phyloP scores from a whole-genome alignment of 495 filamentous ascomycete species.

The Jackrogersella multiformis region DNA sequence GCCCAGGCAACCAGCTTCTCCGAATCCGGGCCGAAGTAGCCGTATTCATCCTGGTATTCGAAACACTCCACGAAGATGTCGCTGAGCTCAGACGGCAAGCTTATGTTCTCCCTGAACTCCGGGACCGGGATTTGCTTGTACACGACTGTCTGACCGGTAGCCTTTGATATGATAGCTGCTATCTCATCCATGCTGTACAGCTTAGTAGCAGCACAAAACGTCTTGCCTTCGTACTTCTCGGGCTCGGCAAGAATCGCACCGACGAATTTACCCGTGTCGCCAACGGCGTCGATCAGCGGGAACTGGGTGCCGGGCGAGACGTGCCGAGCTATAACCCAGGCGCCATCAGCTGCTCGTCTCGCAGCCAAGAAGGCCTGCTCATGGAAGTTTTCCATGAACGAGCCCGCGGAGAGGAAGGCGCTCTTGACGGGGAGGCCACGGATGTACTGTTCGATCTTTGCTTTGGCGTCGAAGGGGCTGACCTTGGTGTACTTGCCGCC shows the following conservation, averaged over 20 bases:
- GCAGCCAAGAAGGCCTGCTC: constrained; percentile 43
- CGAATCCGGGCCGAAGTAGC: constrained; percentile 57
- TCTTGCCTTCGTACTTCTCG: constrained; percentile 60
- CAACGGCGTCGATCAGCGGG: constrained; percentile 57
- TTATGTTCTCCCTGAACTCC: constrained; percentile 41
- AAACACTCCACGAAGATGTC: constrained; percentile 52
- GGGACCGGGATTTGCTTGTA: constrained; percentile 57
- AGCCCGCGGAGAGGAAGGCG: constrained; percentile 55
- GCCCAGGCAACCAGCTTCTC: constrained; percentile 55
- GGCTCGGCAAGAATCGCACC: constrained; percentile 62
- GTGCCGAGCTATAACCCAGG: constrained; percentile 44
- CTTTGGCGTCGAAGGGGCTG: constrained; percentile 58
- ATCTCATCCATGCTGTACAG: constrained; percentile 53
- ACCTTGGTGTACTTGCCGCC: constrained; percentile 51
- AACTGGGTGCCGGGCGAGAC: constrained; percentile 43
- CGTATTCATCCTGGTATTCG: constrained; percentile 51
- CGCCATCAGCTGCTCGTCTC: constrained; percentile 42
- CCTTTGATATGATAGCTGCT: constrained; percentile 49
- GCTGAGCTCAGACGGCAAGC: constrained; percentile 40
- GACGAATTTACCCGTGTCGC: constrained; percentile 63
- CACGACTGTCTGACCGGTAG: constrained; percentile 57
- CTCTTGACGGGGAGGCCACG: constrained; percentile 49
- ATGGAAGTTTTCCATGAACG: constrained; percentile 63
- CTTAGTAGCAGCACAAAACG: constrained; percentile 51
- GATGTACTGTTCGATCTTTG: constrained; percentile 54